Evolutionary conservation across 1,284 basidiomycete species (phyloP).

Genomic region (Fomitiporia mediterranea): DNA sequence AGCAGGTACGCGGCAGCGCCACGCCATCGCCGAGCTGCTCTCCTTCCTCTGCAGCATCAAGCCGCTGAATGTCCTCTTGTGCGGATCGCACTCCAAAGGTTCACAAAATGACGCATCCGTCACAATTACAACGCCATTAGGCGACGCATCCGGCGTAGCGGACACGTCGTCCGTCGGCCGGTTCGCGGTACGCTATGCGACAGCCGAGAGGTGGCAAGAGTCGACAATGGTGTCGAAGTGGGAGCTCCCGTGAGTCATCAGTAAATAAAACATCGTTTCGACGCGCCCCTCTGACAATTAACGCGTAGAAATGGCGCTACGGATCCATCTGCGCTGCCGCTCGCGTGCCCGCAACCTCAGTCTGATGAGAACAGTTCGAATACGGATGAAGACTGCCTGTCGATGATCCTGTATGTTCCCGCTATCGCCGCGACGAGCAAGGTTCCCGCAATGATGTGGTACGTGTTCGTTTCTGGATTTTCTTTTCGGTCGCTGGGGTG

Average conservation of each 20-base stretch:
- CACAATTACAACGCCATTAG: slow-evolving; percentile 40
- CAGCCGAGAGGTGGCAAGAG: slow-evolving; percentile 53
- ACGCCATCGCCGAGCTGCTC: slow-evolving; percentile 6
- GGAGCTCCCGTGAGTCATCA: slow-evolving; percentile 53
- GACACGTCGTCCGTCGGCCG: slow-evolving; percentile 46
- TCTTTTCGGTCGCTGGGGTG: background rate
- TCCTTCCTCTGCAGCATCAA: slow-evolving; percentile 14
- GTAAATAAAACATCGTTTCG: background rate
- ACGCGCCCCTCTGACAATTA: background rate
- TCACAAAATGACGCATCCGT: background rate
- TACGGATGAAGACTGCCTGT: slow-evolving; percentile 72
- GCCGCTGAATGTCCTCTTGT: slow-evolving; percentile 10
- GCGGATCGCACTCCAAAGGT: background rate
- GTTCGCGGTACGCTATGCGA: slow-evolving; percentile 63
- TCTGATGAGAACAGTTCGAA: slow-evolving; percentile 41
- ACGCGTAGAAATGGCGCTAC: slow-evolving; percentile 43
- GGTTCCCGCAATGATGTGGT: slow-evolving; percentile 64
- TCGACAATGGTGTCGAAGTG: slow-evolving; percentile 51
- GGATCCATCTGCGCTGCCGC: slow-evolving; percentile 53
- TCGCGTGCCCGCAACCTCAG: slow-evolving; percentile 67
- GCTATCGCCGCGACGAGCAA: slow-evolving; percentile 31
- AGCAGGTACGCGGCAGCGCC: slow-evolving; percentile 8
- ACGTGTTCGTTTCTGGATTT: slow-evolving; percentile 23
- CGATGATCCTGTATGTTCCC: slow-evolving; percentile 71
- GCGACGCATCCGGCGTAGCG: slow-evolving; percentile 46